These are phyloP conservation scores for Peronosclerospora sorghi DNA, from an alignment of 352 stramenopile species.

Conservation along the genomic window DNA sequence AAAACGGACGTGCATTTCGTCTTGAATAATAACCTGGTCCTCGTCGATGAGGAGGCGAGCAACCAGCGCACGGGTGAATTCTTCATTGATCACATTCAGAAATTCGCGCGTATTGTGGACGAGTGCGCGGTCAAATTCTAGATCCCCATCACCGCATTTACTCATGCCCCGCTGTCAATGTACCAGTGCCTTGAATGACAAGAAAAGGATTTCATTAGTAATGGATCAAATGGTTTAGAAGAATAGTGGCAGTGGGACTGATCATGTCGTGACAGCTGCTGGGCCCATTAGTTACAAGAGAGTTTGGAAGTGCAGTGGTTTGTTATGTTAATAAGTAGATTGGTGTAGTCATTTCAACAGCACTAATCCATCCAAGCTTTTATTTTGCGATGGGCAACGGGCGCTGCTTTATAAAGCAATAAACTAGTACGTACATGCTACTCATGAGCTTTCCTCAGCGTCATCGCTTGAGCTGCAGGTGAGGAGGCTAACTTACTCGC, in stretches of 20 bases:
- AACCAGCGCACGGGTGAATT: slow-evolving; percentile 83
- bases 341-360: slow-evolving; percentile 17
- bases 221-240: slow-evolving; percentile 6
- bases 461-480: slow-evolving; percentile 21
- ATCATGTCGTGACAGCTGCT: slow-evolving; percentile 9
- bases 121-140: slow-evolving; percentile 55
- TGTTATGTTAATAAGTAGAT: slow-evolving; percentile 10
- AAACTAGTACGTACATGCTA: no score
- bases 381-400: no score
- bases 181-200: no score
- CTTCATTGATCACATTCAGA: slow-evolving; percentile 86
- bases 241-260: slow-evolving; percentile 17
- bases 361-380: slow-evolving; percentile 5
- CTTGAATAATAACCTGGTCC: slow-evolving; percentile 60
- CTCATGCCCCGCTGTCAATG: no score
- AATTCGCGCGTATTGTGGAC: slow-evolving; percentile 80
- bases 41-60: slow-evolving; percentile 76
- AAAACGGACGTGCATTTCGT: slow-evolving; percentile 82
- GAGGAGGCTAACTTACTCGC: slow-evolving; percentile 37
- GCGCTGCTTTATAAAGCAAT: no score
- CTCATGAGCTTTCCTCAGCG: slow-evolving; percentile 14
- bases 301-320: no score
- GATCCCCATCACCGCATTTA: no score
- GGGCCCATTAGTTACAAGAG: slow-evolving; percentile 7
- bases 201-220: no score